phyloP scores from a whole-genome alignment of 2,329 filamentous ascomycete species.

The Teratosphaeria destructans region DNA sequence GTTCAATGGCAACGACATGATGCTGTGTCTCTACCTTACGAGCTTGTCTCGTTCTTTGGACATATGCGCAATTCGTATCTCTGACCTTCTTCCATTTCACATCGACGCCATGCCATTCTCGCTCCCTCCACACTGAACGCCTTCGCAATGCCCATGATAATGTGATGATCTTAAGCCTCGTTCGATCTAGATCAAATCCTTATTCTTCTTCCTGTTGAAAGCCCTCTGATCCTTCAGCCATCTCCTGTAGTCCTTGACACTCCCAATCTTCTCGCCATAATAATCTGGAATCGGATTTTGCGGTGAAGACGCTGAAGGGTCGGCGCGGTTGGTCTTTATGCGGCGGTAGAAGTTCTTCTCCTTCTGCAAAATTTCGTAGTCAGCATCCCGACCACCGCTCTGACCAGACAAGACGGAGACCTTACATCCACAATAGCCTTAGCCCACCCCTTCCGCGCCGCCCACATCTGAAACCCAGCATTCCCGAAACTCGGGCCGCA shows the following conservation, averaged over 20 bases:
- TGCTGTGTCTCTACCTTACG: background rate
- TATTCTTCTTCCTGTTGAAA: constrained; percentile 80
- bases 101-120: background rate
- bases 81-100: background rate
- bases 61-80: background rate
- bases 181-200: constrained; percentile 45
- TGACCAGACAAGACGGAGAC: background rate
- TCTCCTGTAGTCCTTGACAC: constrained; percentile 78
- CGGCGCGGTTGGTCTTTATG: constrained; percentile 84
- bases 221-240: constrained; percentile 97
- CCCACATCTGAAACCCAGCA: constrained; percentile 64
- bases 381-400: constrained; percentile 1
- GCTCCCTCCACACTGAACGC: background rate
- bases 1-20: background rate
- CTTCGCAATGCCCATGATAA: constrained; percentile 2
- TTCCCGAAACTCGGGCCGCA: constrained; percentile 74
- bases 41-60: background rate
- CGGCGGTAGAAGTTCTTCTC: constrained; percentile 88
- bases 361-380: constrained; percentile 46
- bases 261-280: constrained; percentile 97
- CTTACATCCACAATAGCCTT: constrained; percentile 59
- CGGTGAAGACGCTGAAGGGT: constrained; percentile 78
- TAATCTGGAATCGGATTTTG: constrained; percentile 94
- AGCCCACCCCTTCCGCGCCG: constrained; percentile 51
- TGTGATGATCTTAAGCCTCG: background rate